phyloP scores from a whole-genome alignment of 371 early-diverging fungal genomes.

The Umbelopsis sp. region DNA sequence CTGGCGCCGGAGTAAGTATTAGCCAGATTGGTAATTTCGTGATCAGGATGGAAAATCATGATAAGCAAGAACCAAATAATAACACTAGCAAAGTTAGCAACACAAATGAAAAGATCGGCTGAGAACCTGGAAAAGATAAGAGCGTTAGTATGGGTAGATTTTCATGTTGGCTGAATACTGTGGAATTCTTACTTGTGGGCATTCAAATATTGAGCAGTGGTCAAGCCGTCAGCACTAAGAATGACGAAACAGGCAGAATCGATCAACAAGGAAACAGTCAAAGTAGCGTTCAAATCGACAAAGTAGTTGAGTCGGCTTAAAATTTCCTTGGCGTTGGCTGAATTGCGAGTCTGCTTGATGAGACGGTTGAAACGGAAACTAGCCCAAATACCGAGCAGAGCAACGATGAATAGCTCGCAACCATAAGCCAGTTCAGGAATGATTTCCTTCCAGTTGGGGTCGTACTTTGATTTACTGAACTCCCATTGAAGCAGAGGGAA shows the following conservation, averaged over 20 bases:
- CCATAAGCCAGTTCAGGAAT: slow-evolving; percentile 52
- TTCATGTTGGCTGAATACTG: neutral
- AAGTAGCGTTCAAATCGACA: slow-evolving; percentile 50
- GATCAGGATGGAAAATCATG: slow-evolving; percentile 36
- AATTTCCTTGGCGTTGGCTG: slow-evolving; percentile 41
- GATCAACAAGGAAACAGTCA: slow-evolving; percentile 39
- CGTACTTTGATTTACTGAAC: slow-evolving; percentile 40
- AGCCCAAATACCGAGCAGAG: slow-evolving; percentile 44
- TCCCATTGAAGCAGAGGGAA: slow-evolving; percentile 49
- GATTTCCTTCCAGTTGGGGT: slow-evolving; percentile 47
- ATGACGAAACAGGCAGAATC: slow-evolving; percentile 36
- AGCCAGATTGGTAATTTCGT: slow-evolving; percentile 12
- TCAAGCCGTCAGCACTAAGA: slow-evolving; percentile 48
- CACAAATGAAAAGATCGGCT: slow-evolving; percentile 53
- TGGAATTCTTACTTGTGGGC: slow-evolving; percentile 32
- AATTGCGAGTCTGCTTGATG: slow-evolving; percentile 33
- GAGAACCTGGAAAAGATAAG: slow-evolving; percentile 26
- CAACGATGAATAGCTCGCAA: slow-evolving; percentile 43
- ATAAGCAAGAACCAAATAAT: slow-evolving; percentile 38
- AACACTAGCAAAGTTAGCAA: slow-evolving; percentile 31
- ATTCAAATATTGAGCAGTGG: slow-evolving; percentile 34
- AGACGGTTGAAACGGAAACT: slow-evolving; percentile 49
- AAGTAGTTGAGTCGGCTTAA: slow-evolving; percentile 49
- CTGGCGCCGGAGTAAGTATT: neutral
- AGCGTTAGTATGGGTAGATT: neutral